A percentile compares a stretch with the other conserved stretches of the same genome.
Conservation (phyloP, 2,329 filamentous ascomycete species). For the Ceratocystis ficicola region DNA sequence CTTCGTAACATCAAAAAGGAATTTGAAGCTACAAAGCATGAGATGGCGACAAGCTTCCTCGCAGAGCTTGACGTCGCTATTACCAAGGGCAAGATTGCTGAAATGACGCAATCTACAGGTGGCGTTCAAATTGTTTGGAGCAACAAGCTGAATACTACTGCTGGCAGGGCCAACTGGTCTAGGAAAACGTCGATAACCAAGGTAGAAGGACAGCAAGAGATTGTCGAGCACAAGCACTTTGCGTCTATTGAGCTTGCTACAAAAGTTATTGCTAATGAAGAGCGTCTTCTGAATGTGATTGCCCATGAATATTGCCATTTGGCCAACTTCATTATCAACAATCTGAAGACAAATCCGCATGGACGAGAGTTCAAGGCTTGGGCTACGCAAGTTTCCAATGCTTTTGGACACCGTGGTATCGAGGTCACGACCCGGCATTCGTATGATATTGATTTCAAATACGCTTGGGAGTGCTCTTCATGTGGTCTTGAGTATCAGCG, state of each 20-base stretch:
- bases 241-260: slow-evolving; percentile 79
- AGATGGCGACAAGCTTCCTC: slow-evolving; percentile 52
- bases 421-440: slow-evolving; percentile 79
- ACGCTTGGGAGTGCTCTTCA: slow-evolving; percentile 63
- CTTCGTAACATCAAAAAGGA: slow-evolving; percentile 40
- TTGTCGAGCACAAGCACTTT: slow-evolving; percentile 39
- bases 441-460: slow-evolving; percentile 88
- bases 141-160: slow-evolving; percentile 67
- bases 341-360: slow-evolving; percentile 64
- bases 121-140: slow-evolving; percentile 63
- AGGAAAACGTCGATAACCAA: slow-evolving; percentile 40
- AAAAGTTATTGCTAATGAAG: slow-evolving; percentile 69
- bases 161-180: slow-evolving; percentile 63
- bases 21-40: slow-evolving; percentile 51
- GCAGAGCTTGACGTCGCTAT: slow-evolving; percentile 55
- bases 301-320: slow-evolving; percentile 96
- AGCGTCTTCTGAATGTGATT: slow-evolving; percentile 75
- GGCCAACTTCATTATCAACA: slow-evolving; percentile 77
- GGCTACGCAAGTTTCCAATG: slow-evolving; percentile 43
- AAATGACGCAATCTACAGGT: slow-evolving; percentile 50
- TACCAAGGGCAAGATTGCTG: slow-evolving; percentile 45
- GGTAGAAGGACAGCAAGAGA: neutral
- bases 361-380: slow-evolving; percentile 74
- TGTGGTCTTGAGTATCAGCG: slow-evolving; percentile 67
- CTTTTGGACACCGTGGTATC: slow-evolving; percentile 52